Percentiles rank a stretch among this genome's conserved stretches.
These are phyloP conservation scores for Teratosphaeria epicoccoides DNA, from an alignment of 2,329 filamentous ascomycete species.

Conservation along the genomic window DNA sequence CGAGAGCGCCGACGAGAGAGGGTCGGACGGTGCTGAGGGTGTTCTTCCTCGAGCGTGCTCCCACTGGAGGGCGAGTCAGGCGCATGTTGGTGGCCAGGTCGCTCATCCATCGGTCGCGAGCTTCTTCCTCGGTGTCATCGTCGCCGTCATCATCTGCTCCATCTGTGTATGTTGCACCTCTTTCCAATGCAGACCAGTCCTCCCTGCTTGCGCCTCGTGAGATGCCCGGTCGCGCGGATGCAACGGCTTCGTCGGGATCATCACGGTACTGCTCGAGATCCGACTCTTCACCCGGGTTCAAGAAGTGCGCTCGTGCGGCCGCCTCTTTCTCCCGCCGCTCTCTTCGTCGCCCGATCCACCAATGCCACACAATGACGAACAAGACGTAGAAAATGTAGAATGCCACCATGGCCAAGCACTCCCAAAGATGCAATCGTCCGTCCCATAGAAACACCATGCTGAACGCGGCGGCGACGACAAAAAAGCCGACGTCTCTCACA, in stretches of 20 bases:
- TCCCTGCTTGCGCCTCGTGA: slow-evolving; percentile 42
- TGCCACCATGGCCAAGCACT: slow-evolving; percentile 78
- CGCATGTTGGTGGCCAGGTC: slow-evolving; percentile 93
- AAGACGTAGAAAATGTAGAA: slow-evolving; percentile 86
- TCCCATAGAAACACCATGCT: slow-evolving; percentile 81
- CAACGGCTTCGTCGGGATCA: slow-evolving; percentile 40
- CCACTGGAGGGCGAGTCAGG: slow-evolving; percentile 51
- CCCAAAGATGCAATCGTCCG: slow-evolving; percentile 74
- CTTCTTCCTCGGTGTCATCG: slow-evolving; percentile 54
- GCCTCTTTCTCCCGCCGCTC: slow-evolving; percentile 54
- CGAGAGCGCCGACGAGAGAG: slow-evolving; percentile 82
- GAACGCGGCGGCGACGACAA: slow-evolving; percentile 75
- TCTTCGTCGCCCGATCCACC: slow-evolving; percentile 59
- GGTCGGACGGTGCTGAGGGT: slow-evolving; percentile 79
- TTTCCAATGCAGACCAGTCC: slow-evolving; percentile 55
- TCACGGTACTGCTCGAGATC: slow-evolving; percentile 42
- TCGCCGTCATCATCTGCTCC: slow-evolving; percentile 37
- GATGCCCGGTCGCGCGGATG: slow-evolving; percentile 28
- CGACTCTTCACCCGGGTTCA: slow-evolving; percentile 50
- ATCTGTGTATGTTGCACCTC: slow-evolving; percentile 39
- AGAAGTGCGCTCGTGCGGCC: slow-evolving; percentile 63
- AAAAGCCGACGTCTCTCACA: slow-evolving; percentile 83
- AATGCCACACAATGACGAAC: slow-evolving; percentile 86
- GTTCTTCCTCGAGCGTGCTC: slow-evolving; percentile 54
- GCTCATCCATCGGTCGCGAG: slow-evolving; percentile 53